A percentile compares a stretch with the other conserved stretches of the same genome.
Conservation (phyloP, 108 stramenopile genomes). For the Schizochytrium sp. region DNA sequence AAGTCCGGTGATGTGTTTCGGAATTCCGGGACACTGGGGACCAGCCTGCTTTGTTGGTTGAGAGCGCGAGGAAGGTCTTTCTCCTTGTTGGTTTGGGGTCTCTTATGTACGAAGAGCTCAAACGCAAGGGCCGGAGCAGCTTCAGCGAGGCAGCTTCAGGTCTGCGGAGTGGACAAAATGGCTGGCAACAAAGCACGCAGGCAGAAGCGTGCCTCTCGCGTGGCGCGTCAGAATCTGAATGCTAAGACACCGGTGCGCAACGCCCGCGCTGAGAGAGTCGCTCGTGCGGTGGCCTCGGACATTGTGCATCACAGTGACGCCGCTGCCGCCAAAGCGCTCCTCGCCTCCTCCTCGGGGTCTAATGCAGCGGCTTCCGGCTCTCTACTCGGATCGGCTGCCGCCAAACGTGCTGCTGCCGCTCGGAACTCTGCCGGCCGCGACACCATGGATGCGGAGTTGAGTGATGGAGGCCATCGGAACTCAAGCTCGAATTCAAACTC, state of each 20-base stretch:
- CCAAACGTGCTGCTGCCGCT: not conserved
- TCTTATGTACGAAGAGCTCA: no score
- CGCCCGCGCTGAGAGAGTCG: not conserved
- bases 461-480: no score
- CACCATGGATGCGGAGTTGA: not conserved
- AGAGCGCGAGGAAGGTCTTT: no score
- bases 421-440: not conserved
- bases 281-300: not conserved
- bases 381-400: no score
- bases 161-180: not conserved
- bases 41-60: no score
- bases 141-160: not conserved
- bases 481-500: no score
- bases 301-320: constrained; percentile 1
- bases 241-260: not conserved
- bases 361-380: no score
- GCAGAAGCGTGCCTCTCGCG: not conserved
- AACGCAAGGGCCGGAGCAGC: no score
- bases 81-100: no score
- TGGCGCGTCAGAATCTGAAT: not conserved
- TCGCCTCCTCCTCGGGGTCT: not conserved
- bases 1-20: no score
- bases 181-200: constrained; percentile 26
- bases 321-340: constrained; percentile 9
- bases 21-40: no score